Percentiles rank a stretch among this genome's conserved stretches.
Evolutionary conservation across 2,329 filamentous ascomycete genomes (phyloP).

Genomic region (Colletotrichum abscissum): DNA sequence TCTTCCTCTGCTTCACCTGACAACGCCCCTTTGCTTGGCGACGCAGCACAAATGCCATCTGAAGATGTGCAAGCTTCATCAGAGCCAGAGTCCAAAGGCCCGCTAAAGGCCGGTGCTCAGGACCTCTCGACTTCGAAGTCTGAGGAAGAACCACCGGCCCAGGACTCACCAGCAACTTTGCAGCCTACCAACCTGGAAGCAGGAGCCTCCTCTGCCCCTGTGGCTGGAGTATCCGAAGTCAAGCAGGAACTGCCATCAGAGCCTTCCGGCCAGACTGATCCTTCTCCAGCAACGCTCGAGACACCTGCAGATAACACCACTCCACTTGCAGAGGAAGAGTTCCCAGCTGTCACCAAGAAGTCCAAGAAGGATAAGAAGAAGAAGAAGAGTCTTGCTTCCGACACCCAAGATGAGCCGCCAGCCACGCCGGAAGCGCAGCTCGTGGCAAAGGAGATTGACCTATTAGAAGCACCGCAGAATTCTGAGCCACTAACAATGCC

Average conservation of each 20-base stretch:
- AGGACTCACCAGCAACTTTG: not conserved
- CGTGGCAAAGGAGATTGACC: not conserved
- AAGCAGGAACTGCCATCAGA: not conserved
- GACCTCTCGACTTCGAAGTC: not conserved
- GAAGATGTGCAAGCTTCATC: not conserved
- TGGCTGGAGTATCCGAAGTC: not conserved
- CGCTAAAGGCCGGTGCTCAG: not conserved
- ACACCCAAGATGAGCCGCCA: not conserved
- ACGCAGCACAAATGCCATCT: not conserved
- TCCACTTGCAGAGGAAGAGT: conserved; percentile 37
- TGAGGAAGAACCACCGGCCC: not conserved
- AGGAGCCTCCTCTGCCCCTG: not conserved
- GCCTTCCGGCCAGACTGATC: not conserved
- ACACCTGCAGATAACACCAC: conserved; percentile 34
- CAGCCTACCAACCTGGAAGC: not conserved
- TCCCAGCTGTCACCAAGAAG: conserved; percentile 40
- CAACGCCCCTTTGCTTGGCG: not conserved
- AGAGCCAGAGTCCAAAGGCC: not conserved
- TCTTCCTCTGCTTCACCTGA: not conserved
- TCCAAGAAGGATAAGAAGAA: conserved; percentile 47
- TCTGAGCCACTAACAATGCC: not conserved
- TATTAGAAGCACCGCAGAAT: not conserved
- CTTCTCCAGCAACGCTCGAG: conserved; percentile 3
- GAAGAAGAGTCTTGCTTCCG: conserved; percentile 35
- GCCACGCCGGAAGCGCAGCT: not conserved